Conservation (phyloP, 2,329 filamentous ascomycete species). For the Ceratocystiopsis sp. region DNA sequence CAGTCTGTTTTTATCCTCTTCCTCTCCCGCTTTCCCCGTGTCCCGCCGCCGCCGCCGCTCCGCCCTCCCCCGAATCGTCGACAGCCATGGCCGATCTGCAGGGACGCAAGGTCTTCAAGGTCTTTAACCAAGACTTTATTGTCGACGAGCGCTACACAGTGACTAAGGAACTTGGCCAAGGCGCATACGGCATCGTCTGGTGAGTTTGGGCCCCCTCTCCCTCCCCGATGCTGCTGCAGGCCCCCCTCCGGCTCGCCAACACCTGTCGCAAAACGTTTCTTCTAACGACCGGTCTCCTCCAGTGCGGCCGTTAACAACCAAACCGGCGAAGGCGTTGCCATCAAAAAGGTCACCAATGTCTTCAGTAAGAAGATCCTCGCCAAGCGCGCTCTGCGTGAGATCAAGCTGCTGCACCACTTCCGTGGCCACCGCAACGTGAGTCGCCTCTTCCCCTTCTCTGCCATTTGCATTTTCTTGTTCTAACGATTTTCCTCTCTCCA, state of each 20-base stretch:
- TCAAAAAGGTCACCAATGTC: slow-evolving; percentile 99
- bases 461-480: background rate
- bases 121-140: slow-evolving; percentile 99
- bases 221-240: background rate
- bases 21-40: background rate
- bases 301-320: slow-evolving; percentile 87
- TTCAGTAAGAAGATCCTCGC: slow-evolving; percentile 99
- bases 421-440: slow-evolving; percentile 71
- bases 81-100: slow-evolving; percentile 19
- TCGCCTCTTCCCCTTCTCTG: slow-evolving; percentile 6
- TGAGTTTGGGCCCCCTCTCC: slow-evolving; percentile 25
- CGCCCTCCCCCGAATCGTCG: background rate
- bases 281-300: slow-evolving; percentile 6
- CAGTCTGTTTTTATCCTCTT: no score
- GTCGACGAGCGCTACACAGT: slow-evolving; percentile 97
- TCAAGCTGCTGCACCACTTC: slow-evolving; percentile 97
- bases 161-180: slow-evolving; percentile 95
- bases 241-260: background rate
- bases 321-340: slow-evolving; percentile 83
- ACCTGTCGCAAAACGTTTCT: slow-evolving; percentile 9
- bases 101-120: slow-evolving; percentile 83
- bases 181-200: slow-evolving; percentile 98
- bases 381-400: slow-evolving; percentile 93
- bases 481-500: slow-evolving; percentile 18
- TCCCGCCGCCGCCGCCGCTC: background rate